These are phyloP conservation scores for Fusarium illudens DNA, from an alignment of 2,329 filamentous ascomycete species.

Conservation along the genomic window DNA sequence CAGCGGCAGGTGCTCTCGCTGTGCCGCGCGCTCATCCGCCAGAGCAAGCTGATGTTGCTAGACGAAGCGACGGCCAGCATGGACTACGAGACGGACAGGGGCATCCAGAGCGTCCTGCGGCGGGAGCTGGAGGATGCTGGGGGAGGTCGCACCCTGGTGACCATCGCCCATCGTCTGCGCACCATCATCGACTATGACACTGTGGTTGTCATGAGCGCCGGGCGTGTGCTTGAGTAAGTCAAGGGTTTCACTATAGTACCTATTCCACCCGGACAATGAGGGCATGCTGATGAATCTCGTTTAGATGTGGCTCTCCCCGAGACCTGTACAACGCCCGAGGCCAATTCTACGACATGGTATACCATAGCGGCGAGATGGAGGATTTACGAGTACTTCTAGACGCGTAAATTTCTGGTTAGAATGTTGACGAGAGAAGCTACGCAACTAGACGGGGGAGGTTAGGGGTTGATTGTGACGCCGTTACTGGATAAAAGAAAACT, in stretches of 20 bases:
- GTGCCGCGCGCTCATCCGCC: slow-evolving; percentile 63
- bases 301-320: slow-evolving; percentile 56
- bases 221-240: slow-evolving; percentile 61
- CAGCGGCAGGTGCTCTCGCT: slow-evolving; percentile 68
- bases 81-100: slow-evolving; percentile 65
- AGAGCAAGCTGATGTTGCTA: slow-evolving; percentile 63
- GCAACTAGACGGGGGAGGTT: not conserved
- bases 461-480: not conserved
- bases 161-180: slow-evolving; percentile 65
- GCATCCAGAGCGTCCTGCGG: slow-evolving; percentile 63
- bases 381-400: slow-evolving; percentile 52
- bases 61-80: slow-evolving; percentile 69
- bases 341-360: slow-evolving; percentile 64
- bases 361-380: slow-evolving; percentile 62
- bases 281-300: slow-evolving; percentile 1
- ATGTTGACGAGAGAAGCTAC: not conserved
- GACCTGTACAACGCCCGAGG: slow-evolving; percentile 56
- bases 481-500: not conserved
- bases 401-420: not conserved
- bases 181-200: slow-evolving; percentile 69
- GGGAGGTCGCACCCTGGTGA: slow-evolving; percentile 61
- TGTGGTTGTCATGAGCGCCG: slow-evolving; percentile 65
- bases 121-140: slow-evolving; percentile 56
- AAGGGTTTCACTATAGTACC: not conserved
- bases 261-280: no score